Percentiles rank a stretch among this genome's conserved stretches.
Conservation (phyloP, 257 asterid species). For the Solanum medicagineum region DNA sequence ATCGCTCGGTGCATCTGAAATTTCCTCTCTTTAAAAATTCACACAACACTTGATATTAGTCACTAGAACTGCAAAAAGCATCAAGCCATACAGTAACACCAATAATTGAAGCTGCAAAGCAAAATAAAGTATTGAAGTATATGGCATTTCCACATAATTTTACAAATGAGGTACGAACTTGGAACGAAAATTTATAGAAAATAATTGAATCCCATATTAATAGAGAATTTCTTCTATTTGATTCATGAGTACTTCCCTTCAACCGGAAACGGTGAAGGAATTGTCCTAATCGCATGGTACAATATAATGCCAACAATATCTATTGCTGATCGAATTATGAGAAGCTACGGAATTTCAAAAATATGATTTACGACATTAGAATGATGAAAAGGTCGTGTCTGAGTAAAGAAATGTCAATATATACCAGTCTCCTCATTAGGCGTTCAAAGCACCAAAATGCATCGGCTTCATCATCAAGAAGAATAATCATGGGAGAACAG, state of each 20-base stretch:
- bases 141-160: background rate
- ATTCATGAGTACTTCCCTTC: background rate
- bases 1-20: slow-evolving; percentile 85
- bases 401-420: background rate
- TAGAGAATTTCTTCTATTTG: background rate
- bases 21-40: slow-evolving; percentile 76
- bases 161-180: background rate
- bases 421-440: slow-evolving; percentile 81
- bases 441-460: slow-evolving; percentile 97
- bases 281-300: background rate
- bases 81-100: background rate
- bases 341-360: background rate
- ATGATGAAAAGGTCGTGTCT: background rate
- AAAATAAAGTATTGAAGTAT: background rate
- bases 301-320: background rate
- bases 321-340: background rate
- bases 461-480: slow-evolving; percentile 87
- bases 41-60: slow-evolving; percentile 4
- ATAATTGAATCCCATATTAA: background rate
- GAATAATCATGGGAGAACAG: slow-evolving; percentile 90
- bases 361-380: background rate
- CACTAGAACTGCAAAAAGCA: slow-evolving; percentile 2
- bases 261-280: background rate
- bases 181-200: background rate
- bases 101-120: background rate